Evolutionary conservation across 2,329 filamentous ascomycete genomes (phyloP), one percentile per base, ranked within the genome.

Genomic region (Calonectria pauciramosa): DNA sequence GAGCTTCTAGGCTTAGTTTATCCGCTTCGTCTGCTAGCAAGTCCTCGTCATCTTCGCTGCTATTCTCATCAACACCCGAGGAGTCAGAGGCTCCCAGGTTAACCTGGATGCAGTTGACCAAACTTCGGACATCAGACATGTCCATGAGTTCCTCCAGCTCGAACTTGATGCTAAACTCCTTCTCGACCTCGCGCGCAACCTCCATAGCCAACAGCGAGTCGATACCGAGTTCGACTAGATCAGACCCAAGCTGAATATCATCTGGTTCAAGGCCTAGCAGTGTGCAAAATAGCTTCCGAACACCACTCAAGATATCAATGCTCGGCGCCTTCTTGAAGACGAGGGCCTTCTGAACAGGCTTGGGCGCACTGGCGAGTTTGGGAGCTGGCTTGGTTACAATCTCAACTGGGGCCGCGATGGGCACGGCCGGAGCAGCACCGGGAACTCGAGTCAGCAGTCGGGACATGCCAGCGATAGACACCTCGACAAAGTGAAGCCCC

Each of bases 161-260:
- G 11, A 51, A 68, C 34, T 56, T 68, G 65, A 68, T 54, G 32
- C 65, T 18, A 1, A 72, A 56, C 8, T 73, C 41, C 2, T 70
- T 54, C 38, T 75, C 73, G 13, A 59, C 30, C 16, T 36, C 52
- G n/a, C 67, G 52, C 0, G 44, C 60, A 3, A 75, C 10, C 38
- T 75, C 73, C 73, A 75, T 75, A 8, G 59, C 73, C 63, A 73
- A 51, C 7, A 75, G 60, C 0, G 73, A 75, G 52, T 75, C 73
- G 10, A 75, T 75, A 9, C 73, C 73, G 2, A 75, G 14, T 6
- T 75, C 73, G 1, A 68, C 63, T 26, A 75, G 20, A 4, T 73
- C 41, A 6, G 41, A n/a, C 9, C 64, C 67, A 0, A 44, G 32
- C 2, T n/a, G 56, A 7, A 75, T 73, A 4, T 75, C 73, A 3